Evolutionary conservation across 192 early-diverging fungal genomes (phyloP).

Genomic region (Coemansia sp.): DNA sequence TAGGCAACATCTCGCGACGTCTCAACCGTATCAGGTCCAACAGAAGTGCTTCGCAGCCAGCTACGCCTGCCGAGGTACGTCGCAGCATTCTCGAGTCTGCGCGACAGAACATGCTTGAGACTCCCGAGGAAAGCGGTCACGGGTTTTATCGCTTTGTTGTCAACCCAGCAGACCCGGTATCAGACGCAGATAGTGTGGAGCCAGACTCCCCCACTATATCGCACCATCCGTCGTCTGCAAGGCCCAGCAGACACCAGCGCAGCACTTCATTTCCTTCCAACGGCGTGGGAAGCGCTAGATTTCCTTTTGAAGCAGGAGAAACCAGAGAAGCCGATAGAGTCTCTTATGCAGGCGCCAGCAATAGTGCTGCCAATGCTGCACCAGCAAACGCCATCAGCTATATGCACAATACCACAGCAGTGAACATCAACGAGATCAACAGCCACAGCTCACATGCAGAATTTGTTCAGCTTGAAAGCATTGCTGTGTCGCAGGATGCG

Average conservation of each 20-base stretch:
- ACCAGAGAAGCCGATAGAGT: background rate
- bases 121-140: constrained; percentile 23
- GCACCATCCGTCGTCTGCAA: constrained; percentile 16
- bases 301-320: background rate
- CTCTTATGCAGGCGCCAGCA: background rate
- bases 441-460: background rate
- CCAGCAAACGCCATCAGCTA: background rate
- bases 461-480: constrained; percentile 4
- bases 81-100: constrained; percentile 42
- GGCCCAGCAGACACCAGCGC: constrained; percentile 23
- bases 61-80: constrained; percentile 43
- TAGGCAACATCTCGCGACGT: constrained; percentile 41
- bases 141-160: constrained; percentile 47
- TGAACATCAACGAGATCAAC: constrained; percentile 4
- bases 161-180: constrained; percentile 47
- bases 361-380: background rate
- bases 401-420: constrained; percentile 8
- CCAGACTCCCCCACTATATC: constrained; percentile 44
- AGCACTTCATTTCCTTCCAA: constrained; percentile 33
- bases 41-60: constrained; percentile 53
- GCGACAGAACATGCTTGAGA: constrained; percentile 29
- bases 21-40: constrained; percentile 41
- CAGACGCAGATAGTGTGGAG: constrained; percentile 31
- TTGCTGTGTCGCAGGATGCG: background rate
- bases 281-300: constrained; percentile 1